Base-by-base conservation (phyloP, 768 basidiomycete species). In the Hydnum rufescens region DNA sequence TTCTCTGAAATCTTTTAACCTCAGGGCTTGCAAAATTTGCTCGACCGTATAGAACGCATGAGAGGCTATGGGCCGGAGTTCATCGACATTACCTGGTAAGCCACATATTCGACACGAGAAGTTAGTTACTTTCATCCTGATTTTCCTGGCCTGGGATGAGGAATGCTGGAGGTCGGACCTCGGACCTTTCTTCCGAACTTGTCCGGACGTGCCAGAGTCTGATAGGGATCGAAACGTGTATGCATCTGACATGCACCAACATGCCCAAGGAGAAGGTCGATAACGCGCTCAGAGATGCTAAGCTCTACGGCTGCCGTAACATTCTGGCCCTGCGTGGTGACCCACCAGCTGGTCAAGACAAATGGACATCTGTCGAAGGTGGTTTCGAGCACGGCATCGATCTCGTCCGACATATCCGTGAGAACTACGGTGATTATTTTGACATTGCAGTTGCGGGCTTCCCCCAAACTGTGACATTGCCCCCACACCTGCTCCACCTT, bases 1-100 rank as follows among this genome's bases (percentile, higher is more conserved):
- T 39, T 13, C n/a, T 39, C 34, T 39, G 34, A 39, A 39, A 39
- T 39, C 34, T 8, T 39, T 39, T 8, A 13, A 16, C 42, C 55
- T 48, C 58, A 93, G 80, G 87, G 86, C 57, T 68, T 95, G 46
- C 87, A 93, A 80, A 99, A 99, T 65, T 71, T 99, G 31, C 74
- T 95, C 55, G 92, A 96, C 67, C 90, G 95, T 61, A 97, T 99
- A 68, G 93, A 97, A 66, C 86, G 92, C 57, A 97, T 99, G 95
- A 75, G 89, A 51, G 76, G 76, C 4, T 68, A 95, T 32, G 93
- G 95, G 1, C 95, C 95, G 5, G 93, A 95, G 64, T 99, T 99
- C 63, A 83, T 97, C 59, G 93, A 97, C 64, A 93, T 97, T 61
- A 97, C 93, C 64, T 97, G 88, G 88, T 79, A 55, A 46, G 70